Base-by-base conservation (phyloP, 2,329 filamentous ascomycete species). In the Stenocarpella maydis region DNA sequence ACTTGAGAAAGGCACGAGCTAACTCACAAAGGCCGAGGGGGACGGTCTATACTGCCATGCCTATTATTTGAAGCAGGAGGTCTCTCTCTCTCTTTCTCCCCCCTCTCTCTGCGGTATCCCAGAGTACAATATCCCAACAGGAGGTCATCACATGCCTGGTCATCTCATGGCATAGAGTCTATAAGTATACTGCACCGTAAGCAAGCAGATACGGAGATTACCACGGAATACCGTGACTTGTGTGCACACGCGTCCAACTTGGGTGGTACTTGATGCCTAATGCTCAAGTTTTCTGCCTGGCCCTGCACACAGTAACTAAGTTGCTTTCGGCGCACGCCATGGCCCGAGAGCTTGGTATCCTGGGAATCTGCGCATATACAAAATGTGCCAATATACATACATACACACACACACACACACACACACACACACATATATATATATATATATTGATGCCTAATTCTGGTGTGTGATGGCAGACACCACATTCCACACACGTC, bases 251-350 rank as follows among this genome's bases (percentile, higher is more conserved):
- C 37, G 54, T 41, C 37, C 37, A 4, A 4, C 21, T 26, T 8
- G 54, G 37, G 10, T 28, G 54, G 19, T 34, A 19, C 15, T 34
- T 37, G 58, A 49, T 63, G 58, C 58, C 58, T 63, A 45, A 63
- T 17, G n/a, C 28, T 26, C 58, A 45, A 34, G 19, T 28, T n/a
- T 4, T 47, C 58, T 63, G 58, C 58, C 58, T 63, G 58, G 43
- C 41, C 41, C 37, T 41, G 19, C 14, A 34, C 7, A 8, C 19
- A 15, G 39, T 2, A 43, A 37, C 6, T n/a, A n/a, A n/a, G n/a
- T 26, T 31, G 24, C 12, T 60, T n/a, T 60, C 28, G 28, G 39
- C 24, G 24, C 54, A n/a, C 39, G 31, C 28, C 50, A 21, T 45
- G 7, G 12, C 19, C 55, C 41, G 9, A 47, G 28, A 34, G 4